Percentiles rank a stretch among this genome's conserved stretches.
These are phyloP conservation scores for Linnemannia zychae DNA, from an alignment of 192 early-diverging fungal genomes.

Conservation along the genomic window DNA sequence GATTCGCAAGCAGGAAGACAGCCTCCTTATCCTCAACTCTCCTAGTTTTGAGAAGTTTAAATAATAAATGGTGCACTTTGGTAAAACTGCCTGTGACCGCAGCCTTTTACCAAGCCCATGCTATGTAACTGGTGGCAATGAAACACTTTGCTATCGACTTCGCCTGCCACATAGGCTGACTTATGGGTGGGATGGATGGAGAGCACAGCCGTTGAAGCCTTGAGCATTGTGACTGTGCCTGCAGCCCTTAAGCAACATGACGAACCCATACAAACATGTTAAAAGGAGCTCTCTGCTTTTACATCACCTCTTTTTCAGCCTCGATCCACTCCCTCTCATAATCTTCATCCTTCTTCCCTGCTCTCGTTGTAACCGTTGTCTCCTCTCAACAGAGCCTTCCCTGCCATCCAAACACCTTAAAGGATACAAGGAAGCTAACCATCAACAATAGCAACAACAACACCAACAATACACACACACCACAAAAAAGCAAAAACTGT, in stretches of 20 bases:
- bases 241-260: background rate
- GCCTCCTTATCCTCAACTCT: constrained; percentile 79
- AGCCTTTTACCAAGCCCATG: background rate
- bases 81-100: background rate
- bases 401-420: background rate
- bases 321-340: background rate
- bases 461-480: no score
- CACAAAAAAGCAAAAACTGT: background rate
- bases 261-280: background rate
- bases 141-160: background rate
- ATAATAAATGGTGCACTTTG: constrained; percentile 9
- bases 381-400: background rate
- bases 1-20: constrained; percentile 83
- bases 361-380: no score
- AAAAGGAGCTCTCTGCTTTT: background rate
- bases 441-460: background rate
- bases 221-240: constrained; percentile 3
- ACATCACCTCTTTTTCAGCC: background rate
- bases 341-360: background rate
- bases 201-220: background rate
- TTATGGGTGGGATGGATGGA: background rate
- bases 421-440: background rate
- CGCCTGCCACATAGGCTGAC: background rate
- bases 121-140: background rate
- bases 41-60: constrained; percentile 74